These are phyloP conservation scores for Talaromyces piceae DNA, from an alignment of 2,329 filamentous ascomycete species.

Conservation along the genomic window DNA sequence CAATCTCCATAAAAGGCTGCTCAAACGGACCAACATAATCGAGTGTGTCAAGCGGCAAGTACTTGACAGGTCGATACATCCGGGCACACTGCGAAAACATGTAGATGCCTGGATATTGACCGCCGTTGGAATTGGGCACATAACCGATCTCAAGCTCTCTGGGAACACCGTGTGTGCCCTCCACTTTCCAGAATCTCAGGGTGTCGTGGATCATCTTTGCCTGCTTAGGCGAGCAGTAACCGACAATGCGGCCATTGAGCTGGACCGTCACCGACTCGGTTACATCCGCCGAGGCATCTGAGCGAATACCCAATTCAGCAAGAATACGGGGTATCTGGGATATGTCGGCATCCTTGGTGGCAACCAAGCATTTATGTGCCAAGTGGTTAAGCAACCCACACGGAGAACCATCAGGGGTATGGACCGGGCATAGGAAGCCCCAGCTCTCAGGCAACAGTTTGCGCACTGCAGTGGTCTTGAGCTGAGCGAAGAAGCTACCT, in stretches of 20 bases:
- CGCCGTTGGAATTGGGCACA: conserved; percentile 76
- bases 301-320: conserved; percentile 69
- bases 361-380: conserved; percentile 86
- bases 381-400: conserved; percentile 94
- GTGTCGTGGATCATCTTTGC: conserved; percentile 76
- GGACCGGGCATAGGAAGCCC: conserved; percentile 95
- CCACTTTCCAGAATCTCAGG: conserved; percentile 90
- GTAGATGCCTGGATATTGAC: conserved; percentile 94
- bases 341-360: conserved; percentile 66
- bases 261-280: conserved; percentile 83
- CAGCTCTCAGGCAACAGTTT: conserved; percentile 94
- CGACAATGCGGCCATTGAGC: conserved; percentile 81
- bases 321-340: conserved; percentile 67
- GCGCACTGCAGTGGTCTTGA: conserved; percentile 94
- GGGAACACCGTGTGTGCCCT: conserved; percentile 73
- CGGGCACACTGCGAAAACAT: conserved; percentile 78
- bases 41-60: conserved; percentile 74
- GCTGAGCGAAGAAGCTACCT: conserved; percentile 95
- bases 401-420: conserved; percentile 92
- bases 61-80: conserved; percentile 89
- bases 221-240: conserved; percentile 81
- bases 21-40: conserved; percentile 91
- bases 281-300: conserved; percentile 67
- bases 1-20: conserved; percentile 97
- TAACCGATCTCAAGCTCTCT: conserved; percentile 84